A percentile compares a stretch with the other conserved stretches of the same genome.
These are phyloP conservation scores for Globisporangium rhizosaccharum DNA, from an alignment of 352 stramenopile genomes.

Conservation along the genomic window DNA sequence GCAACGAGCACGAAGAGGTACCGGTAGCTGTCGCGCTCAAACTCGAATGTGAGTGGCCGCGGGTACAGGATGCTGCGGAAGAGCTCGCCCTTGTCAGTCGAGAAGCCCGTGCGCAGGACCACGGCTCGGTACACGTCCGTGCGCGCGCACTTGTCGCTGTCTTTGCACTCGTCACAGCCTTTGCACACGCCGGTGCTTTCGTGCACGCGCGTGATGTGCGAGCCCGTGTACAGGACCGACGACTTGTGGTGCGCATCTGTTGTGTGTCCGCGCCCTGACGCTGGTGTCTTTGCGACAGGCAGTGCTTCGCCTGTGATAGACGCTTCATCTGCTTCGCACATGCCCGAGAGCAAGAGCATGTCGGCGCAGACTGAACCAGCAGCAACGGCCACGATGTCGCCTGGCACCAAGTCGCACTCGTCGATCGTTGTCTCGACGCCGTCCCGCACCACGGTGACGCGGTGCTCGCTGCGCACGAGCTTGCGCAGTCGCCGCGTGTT, in stretches of 20 bases:
- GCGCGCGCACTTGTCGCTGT: neutral
- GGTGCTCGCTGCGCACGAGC: slow-evolving; percentile 33
- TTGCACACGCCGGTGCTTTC: neutral
- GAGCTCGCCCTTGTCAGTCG: slow-evolving; percentile 56
- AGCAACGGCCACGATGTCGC: slow-evolving; percentile 61
- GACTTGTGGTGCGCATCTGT: slow-evolving; percentile 36
- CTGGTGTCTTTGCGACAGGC: slow-evolving; percentile 54
- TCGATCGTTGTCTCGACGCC: slow-evolving; percentile 40
- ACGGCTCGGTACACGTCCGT: slow-evolving; percentile 28
- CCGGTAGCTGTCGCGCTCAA: slow-evolving; percentile 60
- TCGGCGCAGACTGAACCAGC: slow-evolving; percentile 54
- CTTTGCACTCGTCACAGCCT: neutral
- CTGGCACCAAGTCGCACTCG: slow-evolving; percentile 54
- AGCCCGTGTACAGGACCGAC: slow-evolving; percentile 54
- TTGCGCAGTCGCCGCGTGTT: slow-evolving; percentile 57
- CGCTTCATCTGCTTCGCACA: slow-evolving; percentile 64
- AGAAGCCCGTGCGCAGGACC: slow-evolving; percentile 52
- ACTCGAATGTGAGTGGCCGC: slow-evolving; percentile 43
- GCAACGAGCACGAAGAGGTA: slow-evolving; percentile 36
- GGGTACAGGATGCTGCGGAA: slow-evolving; percentile 65
- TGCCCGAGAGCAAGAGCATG: slow-evolving; percentile 46
- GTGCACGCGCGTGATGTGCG: slow-evolving; percentile 17
- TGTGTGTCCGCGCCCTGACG: slow-evolving; percentile 8
- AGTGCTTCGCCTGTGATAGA: slow-evolving; percentile 72
- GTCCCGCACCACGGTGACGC: slow-evolving; percentile 28